Base-by-base conservation (phyloP, 169 alveolate species). In the Miamiensis avidus region DNA sequence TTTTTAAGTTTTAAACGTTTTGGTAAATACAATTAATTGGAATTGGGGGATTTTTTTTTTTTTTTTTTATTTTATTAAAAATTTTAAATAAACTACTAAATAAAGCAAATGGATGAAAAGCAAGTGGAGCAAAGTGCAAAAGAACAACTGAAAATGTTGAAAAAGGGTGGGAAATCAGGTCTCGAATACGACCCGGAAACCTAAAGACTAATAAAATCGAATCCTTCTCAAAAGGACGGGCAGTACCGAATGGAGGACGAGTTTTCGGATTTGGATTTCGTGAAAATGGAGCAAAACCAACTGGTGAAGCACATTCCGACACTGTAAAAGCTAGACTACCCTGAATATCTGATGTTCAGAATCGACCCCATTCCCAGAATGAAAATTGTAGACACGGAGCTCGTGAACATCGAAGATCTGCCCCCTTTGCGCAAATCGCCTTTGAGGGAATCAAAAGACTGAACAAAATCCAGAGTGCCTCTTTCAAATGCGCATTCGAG, bases 391-490 rank as follows among this genome's bases (percentile, higher is more conserved):
- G 4, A 49, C 4, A 20, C 26, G 20, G 69, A 49, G 20, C 20
- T 49, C 4, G 20, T 49, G 4, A 20, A 49, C n/a, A 49, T 11
- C 69, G 20, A 49, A 49, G 20, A 49, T 20, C 69, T 20, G 4
- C 20, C 69, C 69, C 69, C 26, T 11, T 49, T 49, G 20, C 20
- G 69, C 69, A 49, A 49, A 65, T 73, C 34, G 93, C 95, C 27
- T 94, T 94, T 74, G 86, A 88, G 26, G 87, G 89, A 28, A 91
- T 92, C 4, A 82, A 83, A 16, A 75, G 77, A n/a, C 85, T 96
- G 34, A 96, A 96, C 82, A 87, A 84, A 81, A 95, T 96, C 81
- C 94, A 96, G 78, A 88, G 95, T 29, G 83, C 76, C 0, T 97
- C 95, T 1, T 95, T 84, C 82, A 88, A 91, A 64, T 85, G 82